These are phyloP conservation scores for Scutellaria galericulata DNA, from an alignment of 257 asterid genomes.

Conservation along the genomic window DNA sequence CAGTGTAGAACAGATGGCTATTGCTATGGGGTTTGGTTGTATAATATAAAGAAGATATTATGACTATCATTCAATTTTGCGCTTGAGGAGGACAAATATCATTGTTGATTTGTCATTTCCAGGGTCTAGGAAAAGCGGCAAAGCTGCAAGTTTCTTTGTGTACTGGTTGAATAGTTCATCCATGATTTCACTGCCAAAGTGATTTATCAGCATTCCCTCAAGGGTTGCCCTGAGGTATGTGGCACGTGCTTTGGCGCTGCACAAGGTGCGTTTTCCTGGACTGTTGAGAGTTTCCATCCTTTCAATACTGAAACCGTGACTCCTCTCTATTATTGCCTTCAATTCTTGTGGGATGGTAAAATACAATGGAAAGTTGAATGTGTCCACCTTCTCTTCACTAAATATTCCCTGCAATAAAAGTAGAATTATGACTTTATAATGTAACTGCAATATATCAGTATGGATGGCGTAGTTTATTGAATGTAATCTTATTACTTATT, in stretches of 20 bases:
- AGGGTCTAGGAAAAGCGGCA: slow-evolving; percentile 42
- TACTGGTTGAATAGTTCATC: slow-evolving; percentile 50
- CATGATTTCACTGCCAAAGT: slow-evolving; percentile 51
- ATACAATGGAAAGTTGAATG: slow-evolving; percentile 60
- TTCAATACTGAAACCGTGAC: slow-evolving; percentile 44
- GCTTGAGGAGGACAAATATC: slow-evolving; percentile 45
- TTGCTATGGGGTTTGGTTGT: slow-evolving; percentile 5
- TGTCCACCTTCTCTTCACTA: slow-evolving; percentile 44
- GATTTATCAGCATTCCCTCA: slow-evolving; percentile 45
- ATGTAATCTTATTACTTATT: background rate
- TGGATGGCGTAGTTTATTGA: background rate
- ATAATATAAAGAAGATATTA: background rate
- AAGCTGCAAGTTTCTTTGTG: slow-evolving; percentile 39
- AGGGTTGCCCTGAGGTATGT: slow-evolving; percentile 43
- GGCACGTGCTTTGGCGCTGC: slow-evolving; percentile 35
- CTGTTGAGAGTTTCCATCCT: slow-evolving; percentile 46
- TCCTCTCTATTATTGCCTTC: slow-evolving; percentile 40
- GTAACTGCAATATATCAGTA: background rate
- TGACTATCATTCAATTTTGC: slow-evolving; percentile 29
- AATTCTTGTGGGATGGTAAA: slow-evolving; percentile 49
- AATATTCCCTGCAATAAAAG: slow-evolving; percentile 45
- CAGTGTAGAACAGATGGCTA: background rate
- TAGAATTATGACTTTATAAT: background rate
- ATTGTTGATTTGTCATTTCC: slow-evolving; percentile 45
- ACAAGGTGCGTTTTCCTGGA: slow-evolving; percentile 44